phyloP scores from a whole-genome alignment of 805 yeast genomes.

The Kodamaea kaohsiungensis region DNA sequence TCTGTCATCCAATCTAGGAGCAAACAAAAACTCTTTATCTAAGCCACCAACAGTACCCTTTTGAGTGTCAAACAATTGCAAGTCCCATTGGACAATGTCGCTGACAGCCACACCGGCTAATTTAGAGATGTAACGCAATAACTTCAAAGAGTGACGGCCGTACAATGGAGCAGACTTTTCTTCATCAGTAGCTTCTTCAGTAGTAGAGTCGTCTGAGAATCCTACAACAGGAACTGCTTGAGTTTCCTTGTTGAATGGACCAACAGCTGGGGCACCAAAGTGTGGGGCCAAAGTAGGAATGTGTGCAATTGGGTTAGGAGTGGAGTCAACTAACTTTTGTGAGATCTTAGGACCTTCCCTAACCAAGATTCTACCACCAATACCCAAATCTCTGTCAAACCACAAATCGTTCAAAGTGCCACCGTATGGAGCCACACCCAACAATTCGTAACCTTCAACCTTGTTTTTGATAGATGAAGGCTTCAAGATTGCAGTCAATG shows the following conservation, averaged over 20 bases:
- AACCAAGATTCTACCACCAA: conserved; percentile 75
- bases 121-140: conserved; percentile 69
- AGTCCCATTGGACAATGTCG: conserved; percentile 68
- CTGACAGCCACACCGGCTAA: conserved; percentile 58
- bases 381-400: conserved; percentile 86
- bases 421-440: conserved; percentile 85
- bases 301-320: conserved; percentile 73
- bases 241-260: conserved; percentile 77
- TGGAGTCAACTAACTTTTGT: conserved; percentile 52
- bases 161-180: conserved; percentile 64
- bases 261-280: conserved; percentile 68
- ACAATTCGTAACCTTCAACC: conserved; percentile 72
- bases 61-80: conserved; percentile 81
- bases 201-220: conserved; percentile 28
- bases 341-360: conserved; percentile 38
- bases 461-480: conserved; percentile 63
- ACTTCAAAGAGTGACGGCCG: conserved; percentile 66
- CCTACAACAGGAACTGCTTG: conserved; percentile 80
- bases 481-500: conserved; percentile 67
- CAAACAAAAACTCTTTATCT: conserved; percentile 71
- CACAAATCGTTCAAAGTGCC: conserved; percentile 66
- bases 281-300: conserved; percentile 88
- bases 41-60: conserved; percentile 79
- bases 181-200: conserved; percentile 50
- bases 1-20: conserved; percentile 86